Evolutionary conservation across 2,329 filamentous ascomycete genomes (phyloP).

Genomic region (Cercospora beticola): DNA sequence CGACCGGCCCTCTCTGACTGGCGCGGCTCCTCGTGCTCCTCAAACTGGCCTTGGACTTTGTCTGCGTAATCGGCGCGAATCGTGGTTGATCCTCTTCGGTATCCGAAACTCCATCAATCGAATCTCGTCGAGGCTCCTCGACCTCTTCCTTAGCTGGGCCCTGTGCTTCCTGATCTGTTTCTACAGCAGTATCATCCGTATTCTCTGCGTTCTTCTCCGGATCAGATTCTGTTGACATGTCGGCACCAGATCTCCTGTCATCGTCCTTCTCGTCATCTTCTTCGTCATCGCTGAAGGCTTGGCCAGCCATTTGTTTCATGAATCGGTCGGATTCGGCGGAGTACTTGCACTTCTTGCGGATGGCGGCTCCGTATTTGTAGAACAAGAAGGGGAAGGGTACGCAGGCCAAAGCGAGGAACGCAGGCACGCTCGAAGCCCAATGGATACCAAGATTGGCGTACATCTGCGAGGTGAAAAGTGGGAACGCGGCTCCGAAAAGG

Average conservation of each 20-base stretch:
- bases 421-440: conserved; percentile 73
- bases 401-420: conserved; percentile 70
- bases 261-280: conserved; percentile 20
- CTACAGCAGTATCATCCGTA: conserved; percentile 1
- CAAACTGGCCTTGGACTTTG: conserved; percentile 15
- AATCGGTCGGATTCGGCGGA: conserved; percentile 65
- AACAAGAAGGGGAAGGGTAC: conserved; percentile 75
- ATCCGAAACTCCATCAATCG: conserved; percentile 12
- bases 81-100: conserved; percentile 27
- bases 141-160: conserved; percentile 17
- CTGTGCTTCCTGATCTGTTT: not conserved
- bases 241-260: conserved; percentile 3
- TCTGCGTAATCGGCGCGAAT: conserved; percentile 29
- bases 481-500: conserved; percentile 74
- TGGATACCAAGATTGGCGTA: conserved; percentile 53
- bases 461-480: conserved; percentile 72
- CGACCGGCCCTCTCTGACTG: not conserved
- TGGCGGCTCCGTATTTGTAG: conserved; percentile 63
- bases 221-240: conserved; percentile 20
- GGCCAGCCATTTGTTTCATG: conserved; percentile 49
- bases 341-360: conserved; percentile 68
- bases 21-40: not conserved
- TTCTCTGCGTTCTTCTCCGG: conserved; percentile 13
- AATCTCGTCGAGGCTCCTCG: conserved; percentile 17
- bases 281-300: conserved; percentile 16